Evolutionary conservation across 1,284 basidiomycete species (phyloP).

Genomic region (Boletellus dicymbophilus): DNA sequence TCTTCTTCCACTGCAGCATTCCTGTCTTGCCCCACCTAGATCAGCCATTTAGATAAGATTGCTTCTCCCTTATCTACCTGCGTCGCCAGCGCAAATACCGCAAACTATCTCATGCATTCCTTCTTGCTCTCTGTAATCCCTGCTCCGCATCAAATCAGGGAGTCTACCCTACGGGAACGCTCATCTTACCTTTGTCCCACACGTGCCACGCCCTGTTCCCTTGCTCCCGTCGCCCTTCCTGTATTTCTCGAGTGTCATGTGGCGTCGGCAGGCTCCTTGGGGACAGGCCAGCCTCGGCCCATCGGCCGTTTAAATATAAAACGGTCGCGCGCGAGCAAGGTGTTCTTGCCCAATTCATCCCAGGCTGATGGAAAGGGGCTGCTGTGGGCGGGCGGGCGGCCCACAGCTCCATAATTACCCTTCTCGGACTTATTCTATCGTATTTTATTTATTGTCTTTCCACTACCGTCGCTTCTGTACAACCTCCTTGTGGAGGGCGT

Average conservation of each 20-base stretch:
- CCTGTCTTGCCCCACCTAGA: background rate
- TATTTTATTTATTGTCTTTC: background rate
- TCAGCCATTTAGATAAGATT: slow-evolving; percentile 7
- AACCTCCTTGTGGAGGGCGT: slow-evolving; percentile 13
- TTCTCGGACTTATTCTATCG: slow-evolving; percentile 7
- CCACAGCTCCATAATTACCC: slow-evolving; percentile 19
- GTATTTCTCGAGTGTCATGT: slow-evolving; percentile 3
- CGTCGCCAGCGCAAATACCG: slow-evolving; percentile 3
- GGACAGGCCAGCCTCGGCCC: slow-evolving; percentile 7
- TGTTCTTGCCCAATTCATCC: slow-evolving; percentile 16
- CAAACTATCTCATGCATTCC: slow-evolving; percentile 12
- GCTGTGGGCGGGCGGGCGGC: slow-evolving; percentile 16
- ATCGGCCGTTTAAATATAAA: background rate
- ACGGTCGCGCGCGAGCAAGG: slow-evolving; percentile 1
- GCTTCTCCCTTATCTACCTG: background rate
- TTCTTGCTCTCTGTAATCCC: slow-evolving; percentile 8
- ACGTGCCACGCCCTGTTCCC: background rate
- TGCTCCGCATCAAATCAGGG: slow-evolving; percentile 13
- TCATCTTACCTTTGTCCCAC: slow-evolving; percentile 4
- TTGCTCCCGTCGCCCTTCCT: slow-evolving; percentile 2
- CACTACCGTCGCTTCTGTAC: slow-evolving; percentile 1
- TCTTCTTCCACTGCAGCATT: background rate
- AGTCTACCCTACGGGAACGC: slow-evolving; percentile 6
- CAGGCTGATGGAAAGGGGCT: slow-evolving; percentile 20
- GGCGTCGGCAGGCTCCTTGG: slow-evolving; percentile 9